A percentile compares a stretch with the other conserved stretches of the same genome.
Conservation (phyloP, 108 stramenopile species). For the Schizochytrium sp. region DNA sequence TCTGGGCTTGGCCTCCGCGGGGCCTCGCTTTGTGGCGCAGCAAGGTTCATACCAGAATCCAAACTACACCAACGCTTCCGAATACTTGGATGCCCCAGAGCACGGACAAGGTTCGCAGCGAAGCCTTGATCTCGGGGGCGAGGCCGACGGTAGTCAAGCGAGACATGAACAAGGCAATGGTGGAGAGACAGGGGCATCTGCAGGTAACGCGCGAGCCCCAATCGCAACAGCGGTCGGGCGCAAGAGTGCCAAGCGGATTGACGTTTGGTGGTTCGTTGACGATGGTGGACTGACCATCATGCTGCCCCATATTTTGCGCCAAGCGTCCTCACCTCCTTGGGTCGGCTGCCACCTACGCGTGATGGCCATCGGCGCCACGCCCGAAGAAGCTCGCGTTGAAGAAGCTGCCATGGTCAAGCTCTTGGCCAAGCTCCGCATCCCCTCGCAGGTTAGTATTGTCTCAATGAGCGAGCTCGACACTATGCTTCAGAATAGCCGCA, state of each 20-base stretch:
- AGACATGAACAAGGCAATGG: not conserved
- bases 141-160: too few species aligned
- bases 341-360: not conserved
- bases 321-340: not conserved
- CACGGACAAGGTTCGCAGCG: not conserved
- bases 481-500: not conserved
- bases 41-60: not conserved
- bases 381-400: not conserved
- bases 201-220: not conserved
- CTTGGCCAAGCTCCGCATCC: not conserved
- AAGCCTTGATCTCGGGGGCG: too few species aligned
- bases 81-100: not conserved
- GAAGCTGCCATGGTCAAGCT: not conserved
- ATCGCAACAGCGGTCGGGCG: not conserved
- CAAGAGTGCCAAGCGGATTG: not conserved
- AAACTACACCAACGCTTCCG: not conserved
- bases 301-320: slow-evolving; percentile 7
- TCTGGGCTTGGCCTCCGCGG: not conserved
- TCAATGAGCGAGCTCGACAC: not conserved
- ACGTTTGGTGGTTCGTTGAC: slow-evolving; percentile 26
- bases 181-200: not conserved
- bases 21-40: not conserved
- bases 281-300: slow-evolving; percentile 23
- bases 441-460: not conserved
- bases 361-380: not conserved